Conservation (phyloP, 805 yeast species). For the Wickerhamiella shivajii region DNA sequence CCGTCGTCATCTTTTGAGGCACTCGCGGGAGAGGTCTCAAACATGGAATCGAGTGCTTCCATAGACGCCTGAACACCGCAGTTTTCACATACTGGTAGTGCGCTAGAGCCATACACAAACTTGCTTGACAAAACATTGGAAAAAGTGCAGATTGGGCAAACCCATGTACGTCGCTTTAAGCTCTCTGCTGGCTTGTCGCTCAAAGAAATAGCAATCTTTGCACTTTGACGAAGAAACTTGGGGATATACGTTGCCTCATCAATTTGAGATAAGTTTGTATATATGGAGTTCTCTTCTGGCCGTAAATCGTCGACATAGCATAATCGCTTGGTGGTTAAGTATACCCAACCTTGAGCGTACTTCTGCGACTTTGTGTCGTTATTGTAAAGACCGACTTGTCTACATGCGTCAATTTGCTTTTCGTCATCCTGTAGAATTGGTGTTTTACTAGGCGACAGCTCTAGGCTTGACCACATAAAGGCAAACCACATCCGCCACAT, state of each 20-base stretch:
- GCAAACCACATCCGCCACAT: no score
- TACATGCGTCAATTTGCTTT: constrained; percentile 37
- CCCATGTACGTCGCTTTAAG: constrained; percentile 35
- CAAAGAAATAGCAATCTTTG: constrained; percentile 44
- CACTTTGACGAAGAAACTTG: constrained; percentile 59
- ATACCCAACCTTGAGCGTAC: constrained; percentile 62
- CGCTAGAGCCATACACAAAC: constrained; percentile 20
- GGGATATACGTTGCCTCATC: constrained; percentile 28
- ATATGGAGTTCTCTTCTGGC: constrained; percentile 32
- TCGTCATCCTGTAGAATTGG: constrained; percentile 30
- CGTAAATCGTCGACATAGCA: constrained; percentile 49
- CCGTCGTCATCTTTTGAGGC: constrained; percentile 7
- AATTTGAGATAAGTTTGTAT: constrained; percentile 33
- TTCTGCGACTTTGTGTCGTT: constrained; percentile 44
- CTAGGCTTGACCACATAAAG: constrained; percentile 14
- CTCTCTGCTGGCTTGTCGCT: constrained; percentile 5
- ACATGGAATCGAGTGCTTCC: no score
- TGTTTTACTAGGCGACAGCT: constrained; percentile 22
- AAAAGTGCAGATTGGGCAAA: constrained; percentile 79
- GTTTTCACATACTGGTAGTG: constrained; percentile 36
- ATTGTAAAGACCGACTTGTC: constrained; percentile 60
- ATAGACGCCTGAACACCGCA: constrained; percentile 45
- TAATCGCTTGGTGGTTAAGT: constrained; percentile 58
- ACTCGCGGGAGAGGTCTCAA: constrained; percentile 9
- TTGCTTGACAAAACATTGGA: constrained; percentile 34